These are phyloP conservation scores for Oryza meridionalis DNA, from an alignment of 176 grass and related monocot genomes.

Conservation along the genomic window DNA sequence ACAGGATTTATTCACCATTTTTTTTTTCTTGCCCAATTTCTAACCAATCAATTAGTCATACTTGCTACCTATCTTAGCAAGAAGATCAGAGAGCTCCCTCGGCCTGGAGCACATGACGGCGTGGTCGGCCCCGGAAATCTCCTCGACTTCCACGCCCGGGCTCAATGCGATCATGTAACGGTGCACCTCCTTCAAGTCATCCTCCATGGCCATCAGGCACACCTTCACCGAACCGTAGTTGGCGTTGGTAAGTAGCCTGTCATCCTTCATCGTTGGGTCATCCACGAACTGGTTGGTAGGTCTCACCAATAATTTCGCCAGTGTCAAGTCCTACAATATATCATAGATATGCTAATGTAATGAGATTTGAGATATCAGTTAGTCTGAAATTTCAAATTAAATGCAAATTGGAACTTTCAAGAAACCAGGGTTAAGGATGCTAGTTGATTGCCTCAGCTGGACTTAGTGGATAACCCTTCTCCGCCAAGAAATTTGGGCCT, in stretches of 20 bases:
- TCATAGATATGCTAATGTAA: background rate
- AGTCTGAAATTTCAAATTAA: background rate
- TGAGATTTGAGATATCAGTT: background rate
- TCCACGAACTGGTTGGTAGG: background rate
- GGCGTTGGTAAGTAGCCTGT: background rate
- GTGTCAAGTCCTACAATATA: slow-evolving; percentile 38
- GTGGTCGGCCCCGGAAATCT: slow-evolving; percentile 51
- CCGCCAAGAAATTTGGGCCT: background rate
- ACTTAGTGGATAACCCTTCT: background rate
- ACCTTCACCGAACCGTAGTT: slow-evolving; percentile 48
- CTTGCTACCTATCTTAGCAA: slow-evolving; percentile 40
- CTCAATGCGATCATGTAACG: slow-evolving; percentile 44
- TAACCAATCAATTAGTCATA: background rate
- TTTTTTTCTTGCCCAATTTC: background rate
- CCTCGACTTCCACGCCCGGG: slow-evolving; percentile 44
- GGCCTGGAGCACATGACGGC: slow-evolving; percentile 59
- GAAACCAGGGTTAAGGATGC: too few species aligned
- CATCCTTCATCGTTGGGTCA: slow-evolving; percentile 22
- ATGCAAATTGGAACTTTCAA: background rate
- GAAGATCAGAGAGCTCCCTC: slow-evolving; percentile 34
- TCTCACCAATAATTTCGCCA: slow-evolving; percentile 42
- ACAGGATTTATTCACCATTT: background rate
- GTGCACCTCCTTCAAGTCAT: slow-evolving; percentile 13
- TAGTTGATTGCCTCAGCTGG: background rate
- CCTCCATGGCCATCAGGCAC: slow-evolving; percentile 41